Conservation (phyloP, 192 early-diverging fungal genomes). For the Coemansia sp. region DNA sequence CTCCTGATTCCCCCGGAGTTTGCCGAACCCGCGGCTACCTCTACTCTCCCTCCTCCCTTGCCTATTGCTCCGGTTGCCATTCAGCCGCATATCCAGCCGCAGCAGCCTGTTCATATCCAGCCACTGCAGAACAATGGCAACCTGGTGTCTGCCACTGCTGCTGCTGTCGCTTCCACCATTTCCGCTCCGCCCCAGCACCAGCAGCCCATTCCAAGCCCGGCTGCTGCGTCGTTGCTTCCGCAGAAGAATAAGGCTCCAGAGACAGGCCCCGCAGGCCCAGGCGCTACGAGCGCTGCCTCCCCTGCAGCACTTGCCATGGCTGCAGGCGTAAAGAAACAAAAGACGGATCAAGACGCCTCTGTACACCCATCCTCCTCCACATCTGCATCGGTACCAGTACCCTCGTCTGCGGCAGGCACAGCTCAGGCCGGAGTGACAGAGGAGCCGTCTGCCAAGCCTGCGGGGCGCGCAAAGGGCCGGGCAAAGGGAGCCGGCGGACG, state of each 20-base stretch:
- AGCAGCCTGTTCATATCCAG: slow-evolving; percentile 35
- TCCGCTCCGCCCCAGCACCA: neutral
- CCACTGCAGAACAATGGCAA: slow-evolving; percentile 16
- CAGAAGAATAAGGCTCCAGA: slow-evolving; percentile 41
- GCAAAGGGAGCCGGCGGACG: slow-evolving; percentile 19
- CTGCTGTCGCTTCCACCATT: neutral
- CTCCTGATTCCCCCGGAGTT: slow-evolving; percentile 37
- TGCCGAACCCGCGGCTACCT: neutral
- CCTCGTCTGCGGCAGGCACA: neutral
- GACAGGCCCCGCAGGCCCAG: too few species aligned
- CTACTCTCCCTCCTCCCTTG: neutral
- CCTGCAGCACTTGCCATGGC: slow-evolving; percentile 1
- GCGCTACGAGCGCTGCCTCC: neutral
- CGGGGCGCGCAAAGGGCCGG: slow-evolving; percentile 28
- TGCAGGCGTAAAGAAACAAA: slow-evolving; percentile 19
- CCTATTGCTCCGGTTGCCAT: slow-evolving; percentile 20
- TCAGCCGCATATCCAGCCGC: neutral
- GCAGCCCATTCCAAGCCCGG: neutral
- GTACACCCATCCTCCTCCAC: too few species aligned
- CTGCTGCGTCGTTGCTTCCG: slow-evolving; percentile 20
- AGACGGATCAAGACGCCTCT: slow-evolving; percentile 11
- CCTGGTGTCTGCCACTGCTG: neutral
- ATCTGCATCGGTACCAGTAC: neutral
- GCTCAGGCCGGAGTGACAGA: slow-evolving; percentile 11
- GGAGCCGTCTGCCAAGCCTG: slow-evolving; percentile 17